Percentiles rank a stretch among this genome's conserved stretches.
phyloP scores from a whole-genome alignment of 139 green algal species.

The Micromonas commoda region DNA sequence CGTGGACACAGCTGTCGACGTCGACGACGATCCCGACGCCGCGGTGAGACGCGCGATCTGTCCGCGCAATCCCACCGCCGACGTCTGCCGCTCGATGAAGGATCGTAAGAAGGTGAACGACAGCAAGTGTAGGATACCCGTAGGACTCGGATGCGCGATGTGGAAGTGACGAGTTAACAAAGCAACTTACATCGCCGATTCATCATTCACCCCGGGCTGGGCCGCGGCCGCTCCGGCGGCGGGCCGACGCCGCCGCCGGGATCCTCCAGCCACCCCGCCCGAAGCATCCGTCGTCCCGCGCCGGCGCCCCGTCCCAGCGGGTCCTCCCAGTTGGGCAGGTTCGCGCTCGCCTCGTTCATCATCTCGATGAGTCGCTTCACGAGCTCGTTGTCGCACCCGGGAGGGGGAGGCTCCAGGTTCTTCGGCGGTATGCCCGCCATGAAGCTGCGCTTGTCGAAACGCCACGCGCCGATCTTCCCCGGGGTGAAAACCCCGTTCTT shows the following conservation, averaged over 20 bases:
- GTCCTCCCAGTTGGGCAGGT: neutral
- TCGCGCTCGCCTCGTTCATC: slow-evolving; percentile 19
- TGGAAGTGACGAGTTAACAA: neutral
- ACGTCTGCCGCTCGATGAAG: neutral
- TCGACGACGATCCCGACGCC: neutral
- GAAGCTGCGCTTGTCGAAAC: slow-evolving; percentile 93
- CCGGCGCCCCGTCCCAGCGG: neutral
- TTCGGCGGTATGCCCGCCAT: slow-evolving; percentile 34
- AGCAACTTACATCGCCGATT: too few relatives aligned
- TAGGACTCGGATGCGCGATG: neutral
- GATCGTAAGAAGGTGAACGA: neutral
- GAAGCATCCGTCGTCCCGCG: neutral
- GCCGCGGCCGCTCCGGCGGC: too few relatives aligned
- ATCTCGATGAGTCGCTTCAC: neutral
- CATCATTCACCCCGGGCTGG: too few relatives aligned
- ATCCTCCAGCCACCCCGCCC: too few relatives aligned
- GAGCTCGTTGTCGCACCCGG: neutral
- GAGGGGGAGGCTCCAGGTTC: neutral
- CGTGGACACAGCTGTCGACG: neutral
- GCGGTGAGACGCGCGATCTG: neutral
- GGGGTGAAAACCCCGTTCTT: slow-evolving; percentile 32
- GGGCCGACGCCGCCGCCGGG: too few relatives aligned
- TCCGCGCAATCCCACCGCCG: neutral
- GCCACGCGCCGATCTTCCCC: slow-evolving; percentile 77
- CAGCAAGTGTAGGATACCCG: neutral